A percentile compares a stretch with the other conserved stretches of the same genome.
Evolutionary conservation across 2,329 filamentous ascomycete genomes (phyloP).

Genomic region (Dryadomyces quercivorus): DNA sequence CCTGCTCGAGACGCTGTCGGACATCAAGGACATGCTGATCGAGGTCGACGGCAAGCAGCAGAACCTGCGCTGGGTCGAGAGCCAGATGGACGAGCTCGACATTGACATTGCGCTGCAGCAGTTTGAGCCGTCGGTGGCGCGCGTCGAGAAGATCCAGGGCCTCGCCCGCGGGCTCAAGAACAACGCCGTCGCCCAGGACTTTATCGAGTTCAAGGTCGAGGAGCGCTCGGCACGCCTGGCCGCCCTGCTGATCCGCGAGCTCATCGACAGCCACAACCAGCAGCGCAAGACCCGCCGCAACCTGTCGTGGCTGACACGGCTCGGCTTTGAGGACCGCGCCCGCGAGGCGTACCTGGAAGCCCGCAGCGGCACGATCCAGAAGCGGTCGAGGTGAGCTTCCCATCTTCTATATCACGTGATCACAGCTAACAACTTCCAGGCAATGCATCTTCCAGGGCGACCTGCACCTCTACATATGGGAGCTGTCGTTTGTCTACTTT

Average conservation of each 20-base stretch:
- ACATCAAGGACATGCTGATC: constrained; percentile 77
- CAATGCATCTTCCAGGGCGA: constrained; percentile 95
- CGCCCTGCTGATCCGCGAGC: constrained; percentile 60
- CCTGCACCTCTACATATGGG: constrained; percentile 85
- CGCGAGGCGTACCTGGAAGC: constrained; percentile 77
- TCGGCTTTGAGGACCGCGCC: constrained; percentile 85
- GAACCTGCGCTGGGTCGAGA: constrained; percentile 89
- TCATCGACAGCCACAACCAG: constrained; percentile 68
- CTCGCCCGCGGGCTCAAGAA: constrained; percentile 71
- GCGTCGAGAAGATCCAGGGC: constrained; percentile 73
- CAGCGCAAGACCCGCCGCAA: constrained; percentile 67
- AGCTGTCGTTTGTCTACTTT: constrained; percentile 92
- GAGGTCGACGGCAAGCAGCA: constrained; percentile 96
- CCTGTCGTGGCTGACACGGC: constrained; percentile 69
- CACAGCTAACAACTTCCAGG: constrained; percentile 29
- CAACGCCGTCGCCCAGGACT: constrained; percentile 78
- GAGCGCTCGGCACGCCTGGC: constrained; percentile 71
- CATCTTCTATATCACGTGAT: too few relatives aligned
- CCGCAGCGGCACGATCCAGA: constrained; percentile 64
- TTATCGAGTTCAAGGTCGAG: constrained; percentile 84
- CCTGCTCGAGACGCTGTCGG: constrained; percentile 64
- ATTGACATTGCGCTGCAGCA: constrained; percentile 88
- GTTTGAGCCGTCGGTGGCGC: constrained; percentile 72
- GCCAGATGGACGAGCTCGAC: constrained; percentile 89
- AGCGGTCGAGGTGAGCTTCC: constrained; percentile 71